phyloP scores from a whole-genome alignment of 1,139 yeast species.

The Zygosaccharomyces pseudobailii region DNA sequence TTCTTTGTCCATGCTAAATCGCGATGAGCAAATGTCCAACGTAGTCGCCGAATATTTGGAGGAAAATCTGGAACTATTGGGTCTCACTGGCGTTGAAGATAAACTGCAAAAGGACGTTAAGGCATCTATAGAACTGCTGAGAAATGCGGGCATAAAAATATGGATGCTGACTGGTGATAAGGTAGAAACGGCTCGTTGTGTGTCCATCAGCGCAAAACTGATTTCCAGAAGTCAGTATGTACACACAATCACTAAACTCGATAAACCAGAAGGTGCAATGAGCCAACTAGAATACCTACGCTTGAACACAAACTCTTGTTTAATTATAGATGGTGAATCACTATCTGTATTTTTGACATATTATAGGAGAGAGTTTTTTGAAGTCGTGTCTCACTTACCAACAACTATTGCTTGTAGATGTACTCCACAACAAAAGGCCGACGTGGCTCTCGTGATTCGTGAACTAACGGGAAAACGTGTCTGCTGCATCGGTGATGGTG shows the following conservation, averaged over 20 bases:
- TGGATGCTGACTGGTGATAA: conserved; percentile 99
- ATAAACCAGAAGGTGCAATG: conserved; percentile 60
- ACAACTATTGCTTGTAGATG: conserved; percentile 97
- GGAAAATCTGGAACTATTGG: conserved; percentile 76
- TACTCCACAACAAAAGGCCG: conserved; percentile 98
- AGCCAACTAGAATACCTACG: conserved; percentile 67
- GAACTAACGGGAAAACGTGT: conserved; percentile 80
- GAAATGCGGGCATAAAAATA: conserved; percentile 94
- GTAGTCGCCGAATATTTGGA: conserved; percentile 70
- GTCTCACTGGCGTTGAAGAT: conserved; percentile 97
- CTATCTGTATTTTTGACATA: conserved; percentile 62
- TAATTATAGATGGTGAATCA: conserved; percentile 93
- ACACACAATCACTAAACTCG: conserved; percentile 71
- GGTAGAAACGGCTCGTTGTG: conserved; percentile 97
- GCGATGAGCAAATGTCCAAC: conserved; percentile 69
- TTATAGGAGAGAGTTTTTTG: conserved; percentile 67
- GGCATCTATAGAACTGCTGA: conserved; percentile 79
- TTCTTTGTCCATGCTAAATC: conserved; percentile 67
- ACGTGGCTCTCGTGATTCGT: conserved; percentile 77
- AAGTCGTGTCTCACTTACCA: conserved; percentile 70
- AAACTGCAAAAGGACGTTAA: conserved; percentile 87
- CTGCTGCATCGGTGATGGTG: conserved; percentile 98
- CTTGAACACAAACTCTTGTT: conserved; percentile 64
- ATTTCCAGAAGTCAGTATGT: conserved; percentile 92
- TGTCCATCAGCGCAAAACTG: conserved; percentile 87